Evolutionary conservation across 306 rosid species (phyloP).

Genomic region (Lotus japonicus): DNA sequence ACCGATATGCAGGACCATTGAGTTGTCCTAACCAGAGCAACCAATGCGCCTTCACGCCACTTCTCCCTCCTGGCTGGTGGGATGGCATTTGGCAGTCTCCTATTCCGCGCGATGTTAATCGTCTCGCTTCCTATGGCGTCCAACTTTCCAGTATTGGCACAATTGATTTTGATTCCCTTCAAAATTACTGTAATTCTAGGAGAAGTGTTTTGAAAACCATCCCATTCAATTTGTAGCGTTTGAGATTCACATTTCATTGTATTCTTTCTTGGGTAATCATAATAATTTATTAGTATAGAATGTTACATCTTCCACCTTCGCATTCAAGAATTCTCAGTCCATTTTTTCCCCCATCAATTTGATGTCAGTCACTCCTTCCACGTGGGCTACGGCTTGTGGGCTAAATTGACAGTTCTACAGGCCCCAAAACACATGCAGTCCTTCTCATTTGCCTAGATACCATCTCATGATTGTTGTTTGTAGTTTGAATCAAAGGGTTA

Average conservation of each 20-base stretch:
- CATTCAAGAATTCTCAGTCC: neutral
- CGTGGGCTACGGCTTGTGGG: too few relatives aligned
- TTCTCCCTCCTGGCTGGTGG: constrained; percentile 97
- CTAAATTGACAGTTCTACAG: too few relatives aligned
- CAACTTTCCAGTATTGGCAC: constrained; percentile 55
- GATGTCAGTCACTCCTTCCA: too few relatives aligned
- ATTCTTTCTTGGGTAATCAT: neutral
- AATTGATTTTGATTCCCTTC: constrained; percentile 46
- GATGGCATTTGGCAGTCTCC: constrained; percentile 94
- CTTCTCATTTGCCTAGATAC: too few relatives aligned
- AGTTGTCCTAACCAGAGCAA: constrained; percentile 62
- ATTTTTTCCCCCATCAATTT: neutral
- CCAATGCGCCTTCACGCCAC: constrained; percentile 84
- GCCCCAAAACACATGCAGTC: too few relatives aligned
- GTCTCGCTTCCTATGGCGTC: constrained; percentile 63
- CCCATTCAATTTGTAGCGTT: constrained; percentile 45
- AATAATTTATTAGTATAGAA: constrained; percentile 21
- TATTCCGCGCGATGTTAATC: constrained; percentile 52
- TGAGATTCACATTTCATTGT: constrained; percentile 15
- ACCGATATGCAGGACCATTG: constrained; percentile 80
- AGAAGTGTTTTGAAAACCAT: constrained; percentile 54
- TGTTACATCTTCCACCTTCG: neutral
- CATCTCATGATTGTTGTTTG: too few relatives aligned
- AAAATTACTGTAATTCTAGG: constrained; percentile 52
- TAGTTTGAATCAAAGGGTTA: too few relatives aligned